Conservation (phyloP, 768 basidiomycete genomes). For the Albatrellus ellisii region DNA sequence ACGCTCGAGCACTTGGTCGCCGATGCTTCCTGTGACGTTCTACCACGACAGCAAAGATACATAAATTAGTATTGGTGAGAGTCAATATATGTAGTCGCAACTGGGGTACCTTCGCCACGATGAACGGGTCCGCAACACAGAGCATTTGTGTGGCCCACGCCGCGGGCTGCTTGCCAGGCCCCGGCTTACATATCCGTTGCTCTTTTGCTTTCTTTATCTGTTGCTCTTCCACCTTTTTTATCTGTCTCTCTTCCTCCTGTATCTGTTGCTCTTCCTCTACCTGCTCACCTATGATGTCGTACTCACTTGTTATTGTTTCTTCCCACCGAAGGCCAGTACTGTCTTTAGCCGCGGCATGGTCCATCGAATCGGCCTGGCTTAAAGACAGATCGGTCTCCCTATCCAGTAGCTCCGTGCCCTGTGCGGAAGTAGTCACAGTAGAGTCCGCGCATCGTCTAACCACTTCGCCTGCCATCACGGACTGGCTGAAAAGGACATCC, state of each 20-base stretch:
- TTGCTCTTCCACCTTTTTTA: constrained; percentile 1
- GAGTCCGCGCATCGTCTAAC: no score
- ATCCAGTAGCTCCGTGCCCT: no score
- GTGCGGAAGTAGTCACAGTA: no score
- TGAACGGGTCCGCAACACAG: constrained; percentile 29
- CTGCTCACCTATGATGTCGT: neutral
- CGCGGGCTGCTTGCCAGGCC: constrained; percentile 1
- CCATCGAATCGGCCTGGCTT: no score
- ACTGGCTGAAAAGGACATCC: constrained; percentile 8
- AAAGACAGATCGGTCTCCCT: no score
- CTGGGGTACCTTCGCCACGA: constrained; percentile 22
- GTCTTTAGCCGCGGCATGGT: no score
- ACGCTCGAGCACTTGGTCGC: constrained; percentile 2
- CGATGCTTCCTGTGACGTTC: constrained; percentile 16
- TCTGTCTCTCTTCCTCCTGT: neutral
- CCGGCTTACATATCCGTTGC: neutral
- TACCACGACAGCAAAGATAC: neutral
- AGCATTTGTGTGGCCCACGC: constrained; percentile 10
- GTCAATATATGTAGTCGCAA: neutral
- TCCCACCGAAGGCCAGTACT: no score
- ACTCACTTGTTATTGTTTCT: neutral
- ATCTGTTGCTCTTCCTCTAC: neutral
- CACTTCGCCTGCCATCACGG: no score
- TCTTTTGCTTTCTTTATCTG: neutral
- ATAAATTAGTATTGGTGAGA: neutral